Percentiles rank a stretch among this genome's conserved stretches.
Conservation (phyloP, 2,329 filamentous ascomycete species). For the Alternaria viburni region DNA sequence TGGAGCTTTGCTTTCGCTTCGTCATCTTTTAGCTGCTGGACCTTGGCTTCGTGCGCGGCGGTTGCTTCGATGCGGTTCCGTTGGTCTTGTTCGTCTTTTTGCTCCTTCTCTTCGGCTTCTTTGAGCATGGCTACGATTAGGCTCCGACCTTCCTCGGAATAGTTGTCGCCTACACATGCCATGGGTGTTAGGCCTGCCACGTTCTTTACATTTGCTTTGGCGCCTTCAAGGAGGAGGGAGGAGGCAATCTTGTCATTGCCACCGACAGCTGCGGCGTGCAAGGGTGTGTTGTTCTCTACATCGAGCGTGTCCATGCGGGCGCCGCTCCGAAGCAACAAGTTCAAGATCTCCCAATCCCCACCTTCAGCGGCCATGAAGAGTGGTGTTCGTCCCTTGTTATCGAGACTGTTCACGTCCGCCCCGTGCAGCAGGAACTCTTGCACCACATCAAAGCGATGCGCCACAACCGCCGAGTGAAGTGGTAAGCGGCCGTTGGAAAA, state of each 20-base stretch:
- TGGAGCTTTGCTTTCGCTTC: conserved; percentile 1
- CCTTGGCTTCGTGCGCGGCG: conserved; percentile 9
- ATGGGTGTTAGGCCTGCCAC: conserved; percentile 23
- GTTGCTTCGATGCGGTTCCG: conserved; percentile 8
- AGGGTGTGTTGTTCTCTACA: conserved; percentile 23
- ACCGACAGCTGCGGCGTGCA: conserved; percentile 27
- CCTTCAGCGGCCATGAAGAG: conserved; percentile 29
- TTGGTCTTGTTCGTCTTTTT: conserved; percentile 7
- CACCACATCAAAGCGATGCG: conserved; percentile 32
- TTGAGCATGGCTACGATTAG: conserved; percentile 31
- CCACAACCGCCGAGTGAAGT: conserved; percentile 34
- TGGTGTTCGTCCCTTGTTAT: conserved; percentile 25
- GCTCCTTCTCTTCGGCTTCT: conserved; percentile 23
- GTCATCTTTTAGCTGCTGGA: conserved; percentile 12
- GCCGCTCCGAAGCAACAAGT: conserved; percentile 24
- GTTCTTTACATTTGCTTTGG: conserved; percentile 24
- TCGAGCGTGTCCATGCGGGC: conserved; percentile 25
- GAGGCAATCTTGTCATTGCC: conserved; percentile 23
- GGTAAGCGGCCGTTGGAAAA: conserved; percentile 34
- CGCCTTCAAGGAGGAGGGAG: conserved; percentile 25
- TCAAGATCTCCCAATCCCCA: conserved; percentile 29
- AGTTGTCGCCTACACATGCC: conserved; percentile 16
- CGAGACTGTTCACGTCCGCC: conserved; percentile 23
- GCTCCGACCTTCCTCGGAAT: conserved; percentile 22
- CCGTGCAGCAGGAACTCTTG: conserved; percentile 29